Base-by-base conservation (phyloP, 169 alveolate species). In the Plasmodium vivax region DNA sequence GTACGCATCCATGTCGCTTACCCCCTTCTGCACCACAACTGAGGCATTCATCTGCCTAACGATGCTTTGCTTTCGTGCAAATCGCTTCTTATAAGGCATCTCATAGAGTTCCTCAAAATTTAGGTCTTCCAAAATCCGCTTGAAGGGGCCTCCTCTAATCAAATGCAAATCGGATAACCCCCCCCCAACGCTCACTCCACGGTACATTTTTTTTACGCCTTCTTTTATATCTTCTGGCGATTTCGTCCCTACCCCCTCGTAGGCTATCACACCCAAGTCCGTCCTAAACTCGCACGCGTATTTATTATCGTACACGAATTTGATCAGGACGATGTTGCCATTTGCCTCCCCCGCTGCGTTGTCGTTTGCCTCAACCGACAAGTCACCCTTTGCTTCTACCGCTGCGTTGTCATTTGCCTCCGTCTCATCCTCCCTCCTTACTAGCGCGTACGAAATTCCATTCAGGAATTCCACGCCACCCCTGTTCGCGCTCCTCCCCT, bases 251-350 rank as follows among this genome's bases (percentile, higher is more conserved):
- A 10, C 38, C 41, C 12, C 3, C 19, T 80, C 83, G 43, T 88
- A 88, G 16, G 74, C 88, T 80, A 88, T 56, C n/a, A 88, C 94
- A 34, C 94, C 94, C 27, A 88, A 16, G 54, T 88, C 94, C 10
- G 94, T 79, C 34, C 94, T 47, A 80, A 88, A 88, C 32, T 88
- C 91, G 51, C 87, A 80, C 51, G 71, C 82, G 32, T 88, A 88
- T 27, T 79, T 88, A 19, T 88, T 80, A 16, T 88, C 83, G 51
- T 88, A 88, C 16, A 88, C 36, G 72, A 88, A 88, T 41, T 88
- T 80, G 38, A 88, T 80, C 83, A 88, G 47, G 23, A 88, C 72
- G 19, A 88, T 80, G 14, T 68, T 30, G 34, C 74, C 32, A 32
- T 73, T 23, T 19, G 56, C 27, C 5, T 85, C 43, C 19, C 80